Evolutionary conservation across 2,329 filamentous ascomycete species (phyloP).

Genomic region (Claviceps citrina): DNA sequence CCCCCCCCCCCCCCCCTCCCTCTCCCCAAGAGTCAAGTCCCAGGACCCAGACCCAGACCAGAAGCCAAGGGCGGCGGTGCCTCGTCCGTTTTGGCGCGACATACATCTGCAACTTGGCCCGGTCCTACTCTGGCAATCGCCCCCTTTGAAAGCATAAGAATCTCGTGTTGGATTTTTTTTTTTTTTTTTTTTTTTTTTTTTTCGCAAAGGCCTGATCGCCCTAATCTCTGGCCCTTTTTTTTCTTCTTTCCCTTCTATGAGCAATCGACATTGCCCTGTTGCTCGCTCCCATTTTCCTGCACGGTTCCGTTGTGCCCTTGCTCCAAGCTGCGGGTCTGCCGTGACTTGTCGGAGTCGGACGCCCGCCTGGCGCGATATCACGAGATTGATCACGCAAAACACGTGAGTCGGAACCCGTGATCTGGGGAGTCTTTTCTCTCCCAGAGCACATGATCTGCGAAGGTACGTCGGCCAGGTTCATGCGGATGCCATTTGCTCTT

Average conservation of each 20-base stretch:
- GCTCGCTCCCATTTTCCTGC: slow-evolving; percentile 5
- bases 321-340: slow-evolving; percentile 8
- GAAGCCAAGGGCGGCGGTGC: slow-evolving; percentile 1
- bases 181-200: slow-evolving; percentile 3
- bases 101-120: slow-evolving; percentile 1
- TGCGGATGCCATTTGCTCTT: no score
- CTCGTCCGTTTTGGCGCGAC: slow-evolving; percentile 3
- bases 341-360: slow-evolving; percentile 19
- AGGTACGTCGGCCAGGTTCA: slow-evolving; percentile 30
- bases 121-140: slow-evolving; percentile 4
- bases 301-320: slow-evolving; percentile 2
- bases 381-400: slow-evolving; percentile 31
- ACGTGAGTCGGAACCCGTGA: slow-evolving; percentile 32
- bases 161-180: slow-evolving; percentile 4
- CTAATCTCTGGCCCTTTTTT: not conserved
- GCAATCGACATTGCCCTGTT: no score
- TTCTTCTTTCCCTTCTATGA: slow-evolving; percentile 4
- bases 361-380: slow-evolving; percentile 26
- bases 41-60: not conserved
- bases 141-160: slow-evolving; percentile 16
- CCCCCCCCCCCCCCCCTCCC: not conserved
- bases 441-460: slow-evolving; percentile 30
- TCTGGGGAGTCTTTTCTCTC: slow-evolving; percentile 21
- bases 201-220: not conserved
- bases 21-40: slow-evolving; percentile 1